A percentile compares a stretch with the other conserved stretches of the same genome.
phyloP scores from a whole-genome alignment of 495 filamentous ascomycete genomes.

The Podospora appendiculata region DNA sequence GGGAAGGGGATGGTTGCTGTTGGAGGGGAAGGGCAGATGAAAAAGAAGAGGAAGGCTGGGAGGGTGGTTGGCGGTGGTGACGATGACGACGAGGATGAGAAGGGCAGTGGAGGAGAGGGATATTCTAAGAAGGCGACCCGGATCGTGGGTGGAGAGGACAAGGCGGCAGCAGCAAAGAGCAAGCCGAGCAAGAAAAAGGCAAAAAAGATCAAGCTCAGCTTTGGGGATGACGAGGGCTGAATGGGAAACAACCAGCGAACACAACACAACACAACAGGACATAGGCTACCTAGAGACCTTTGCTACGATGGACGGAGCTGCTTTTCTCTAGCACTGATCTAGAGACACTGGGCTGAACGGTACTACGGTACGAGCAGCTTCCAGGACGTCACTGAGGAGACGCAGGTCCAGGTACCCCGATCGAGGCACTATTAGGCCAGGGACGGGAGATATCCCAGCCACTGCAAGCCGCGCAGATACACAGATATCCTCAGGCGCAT shows the following conservation, averaged over 20 bases:
- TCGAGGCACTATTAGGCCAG: not conserved
- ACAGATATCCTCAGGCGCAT: too few species aligned
- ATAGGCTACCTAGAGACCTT: not conserved
- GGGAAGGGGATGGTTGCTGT: constrained; percentile 20
- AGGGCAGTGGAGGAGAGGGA: not conserved
- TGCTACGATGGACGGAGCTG: not conserved
- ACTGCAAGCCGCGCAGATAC: not conserved
- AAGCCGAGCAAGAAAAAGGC: constrained; percentile 35
- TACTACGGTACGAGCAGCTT: too few species aligned
- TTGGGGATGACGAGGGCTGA: constrained; percentile 44
- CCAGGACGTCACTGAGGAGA: too few species aligned
- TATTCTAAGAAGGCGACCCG: constrained; percentile 2
- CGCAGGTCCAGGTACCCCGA: not conserved
- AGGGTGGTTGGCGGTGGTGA: constrained; percentile 31
- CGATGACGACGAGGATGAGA: constrained; percentile 12
- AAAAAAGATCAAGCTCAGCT: constrained; percentile 55
- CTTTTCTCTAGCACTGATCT: too few species aligned
- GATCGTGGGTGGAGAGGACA: not conserved
- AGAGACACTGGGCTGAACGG: too few species aligned
- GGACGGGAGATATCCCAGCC: not conserved
- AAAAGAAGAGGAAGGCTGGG: constrained; percentile 42
- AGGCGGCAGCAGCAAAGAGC: not conserved
- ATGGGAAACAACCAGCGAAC: not conserved
- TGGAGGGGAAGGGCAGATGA: not conserved
- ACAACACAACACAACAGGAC: not conserved